Conservation (phyloP, 768 basidiomycete species). For the Phlegmacium glaucopus region DNA sequence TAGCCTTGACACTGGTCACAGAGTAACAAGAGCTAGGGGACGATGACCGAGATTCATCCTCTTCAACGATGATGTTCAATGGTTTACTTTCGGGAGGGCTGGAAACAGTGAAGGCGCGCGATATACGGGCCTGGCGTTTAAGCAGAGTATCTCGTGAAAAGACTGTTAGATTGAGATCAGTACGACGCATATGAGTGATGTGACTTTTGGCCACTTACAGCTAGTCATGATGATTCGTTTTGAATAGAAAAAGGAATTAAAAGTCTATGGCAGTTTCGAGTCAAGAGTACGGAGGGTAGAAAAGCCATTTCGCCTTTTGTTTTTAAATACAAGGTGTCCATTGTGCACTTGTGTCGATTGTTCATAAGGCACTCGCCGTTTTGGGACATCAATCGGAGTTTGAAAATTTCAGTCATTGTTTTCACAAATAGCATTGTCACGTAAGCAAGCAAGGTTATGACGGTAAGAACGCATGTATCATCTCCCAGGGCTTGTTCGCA, state of each 20-base stretch:
- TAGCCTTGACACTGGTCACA: conserved; percentile 12
- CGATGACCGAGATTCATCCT: conserved; percentile 23
- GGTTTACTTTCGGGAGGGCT: conserved; percentile 12
- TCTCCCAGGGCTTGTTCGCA: too few relatives aligned
- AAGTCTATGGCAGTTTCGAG: conserved; percentile 11
- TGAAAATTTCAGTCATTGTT: conserved; percentile 3
- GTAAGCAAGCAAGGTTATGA: too few relatives aligned
- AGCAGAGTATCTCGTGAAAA: conserved; percentile 30
- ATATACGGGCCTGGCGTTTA: conserved; percentile 27
- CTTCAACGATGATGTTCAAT: conserved; percentile 31
- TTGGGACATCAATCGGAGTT: conserved; percentile 20
- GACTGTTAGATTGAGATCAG: conserved; percentile 13
- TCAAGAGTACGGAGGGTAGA: conserved; percentile 6
- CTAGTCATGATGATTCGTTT: conserved; percentile 20
- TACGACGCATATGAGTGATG: conserved; percentile 1
- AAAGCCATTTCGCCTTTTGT: conserved; percentile 13
- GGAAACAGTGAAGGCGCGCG: conserved; percentile 17
- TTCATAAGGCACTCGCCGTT: conserved; percentile 21
- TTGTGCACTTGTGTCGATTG: conserved; percentile 18
- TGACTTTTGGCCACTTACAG: conserved; percentile 27
- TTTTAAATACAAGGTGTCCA: conserved; percentile 21
- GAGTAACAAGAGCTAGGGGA: conserved; percentile 8
- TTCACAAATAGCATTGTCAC: too few relatives aligned
- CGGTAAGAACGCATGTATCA: too few relatives aligned
- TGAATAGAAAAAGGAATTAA: conserved; percentile 16